These are phyloP conservation scores for Hypericum perforatum DNA, from an alignment of 345 rosid genomes.

Conservation along the genomic window DNA sequence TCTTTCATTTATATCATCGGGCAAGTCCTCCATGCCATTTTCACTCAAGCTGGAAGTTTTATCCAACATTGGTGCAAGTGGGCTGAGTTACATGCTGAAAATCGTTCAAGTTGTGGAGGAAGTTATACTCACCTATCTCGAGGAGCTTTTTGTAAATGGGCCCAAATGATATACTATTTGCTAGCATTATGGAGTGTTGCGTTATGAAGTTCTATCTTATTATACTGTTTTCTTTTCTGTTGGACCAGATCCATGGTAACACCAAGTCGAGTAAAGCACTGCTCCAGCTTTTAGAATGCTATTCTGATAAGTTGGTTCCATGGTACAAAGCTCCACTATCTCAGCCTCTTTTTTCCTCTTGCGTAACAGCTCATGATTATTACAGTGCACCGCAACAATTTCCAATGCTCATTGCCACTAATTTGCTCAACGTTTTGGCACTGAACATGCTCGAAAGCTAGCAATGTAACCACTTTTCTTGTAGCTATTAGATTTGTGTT, in stretches of 20 bases:
- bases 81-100: slow-evolving; percentile 44
- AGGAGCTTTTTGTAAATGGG: slow-evolving; percentile 59
- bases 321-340: slow-evolving; percentile 41
- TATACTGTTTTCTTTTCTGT: slow-evolving; percentile 9
- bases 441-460: no score
- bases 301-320: slow-evolving; percentile 56
- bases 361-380: slow-evolving; percentile 4
- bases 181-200: slow-evolving; percentile 3
- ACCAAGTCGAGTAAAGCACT: slow-evolving; percentile 31
- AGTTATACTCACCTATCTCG: slow-evolving; percentile 41
- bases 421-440: no score
- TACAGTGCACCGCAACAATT: no score
- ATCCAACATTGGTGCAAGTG: slow-evolving; percentile 50
- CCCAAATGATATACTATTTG: slow-evolving; percentile 1
- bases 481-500: no score
- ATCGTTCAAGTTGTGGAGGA: slow-evolving; percentile 52
- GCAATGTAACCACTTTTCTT: no score
- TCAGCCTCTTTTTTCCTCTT: slow-evolving; percentile 7
- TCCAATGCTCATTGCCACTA: no score
- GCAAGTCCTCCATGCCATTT: slow-evolving; percentile 40
- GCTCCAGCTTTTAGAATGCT: slow-evolving; percentile 64
- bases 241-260: slow-evolving; percentile 54
- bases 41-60: slow-evolving; percentile 50
- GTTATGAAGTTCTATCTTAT: slow-evolving; percentile 3
- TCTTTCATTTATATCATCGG: slow-evolving; percentile 35